Conservation (phyloP, 768 basidiomycete species). For the Leccinum boreale region DNA sequence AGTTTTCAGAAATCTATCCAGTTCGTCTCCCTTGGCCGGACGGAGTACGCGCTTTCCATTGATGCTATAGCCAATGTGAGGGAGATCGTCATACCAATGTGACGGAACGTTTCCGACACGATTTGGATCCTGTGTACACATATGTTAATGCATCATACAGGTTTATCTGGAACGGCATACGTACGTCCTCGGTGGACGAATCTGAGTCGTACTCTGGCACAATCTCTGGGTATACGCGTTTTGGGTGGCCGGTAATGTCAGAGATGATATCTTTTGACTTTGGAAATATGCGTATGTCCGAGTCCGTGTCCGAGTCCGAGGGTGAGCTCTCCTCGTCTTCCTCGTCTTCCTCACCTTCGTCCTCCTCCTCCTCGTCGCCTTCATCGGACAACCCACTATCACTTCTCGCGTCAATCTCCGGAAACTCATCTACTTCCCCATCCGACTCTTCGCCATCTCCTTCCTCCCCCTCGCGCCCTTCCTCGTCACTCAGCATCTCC, state of each 20-base stretch:
- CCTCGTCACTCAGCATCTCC: slow-evolving; percentile 78
- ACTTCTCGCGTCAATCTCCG: slow-evolving; percentile 58
- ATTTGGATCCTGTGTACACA: slow-evolving; percentile 70
- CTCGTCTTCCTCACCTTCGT: slow-evolving; percentile 34
- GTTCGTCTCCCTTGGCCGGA: slow-evolving; percentile 92
- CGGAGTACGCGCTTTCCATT: slow-evolving; percentile 92
- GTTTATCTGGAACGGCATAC: slow-evolving; percentile 25
- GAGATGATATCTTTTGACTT: slow-evolving; percentile 69
- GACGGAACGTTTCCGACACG: slow-evolving; percentile 92
- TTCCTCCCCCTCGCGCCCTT: slow-evolving; percentile 39
- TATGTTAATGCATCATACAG: not conserved
- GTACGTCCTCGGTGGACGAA: slow-evolving; percentile 87
- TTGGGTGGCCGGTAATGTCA: slow-evolving; percentile 79
- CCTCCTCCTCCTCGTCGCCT: slow-evolving; percentile 32
- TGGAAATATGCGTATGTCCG: slow-evolving; percentile 56
- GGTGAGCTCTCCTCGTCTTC: slow-evolving; percentile 39
- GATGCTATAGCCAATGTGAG: slow-evolving; percentile 97
- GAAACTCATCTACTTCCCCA: slow-evolving; percentile 70
- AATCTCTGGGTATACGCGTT: slow-evolving; percentile 83
- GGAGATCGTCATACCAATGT: slow-evolving; percentile 99
- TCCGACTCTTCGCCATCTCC: slow-evolving; percentile 40
- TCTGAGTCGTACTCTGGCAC: slow-evolving; percentile 90
- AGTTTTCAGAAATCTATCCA: slow-evolving; percentile 93
- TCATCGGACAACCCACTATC: slow-evolving; percentile 34
- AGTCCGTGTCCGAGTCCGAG: slow-evolving; percentile 33